Conservation (phyloP, 768 basidiomycete species). For the Lactifluus echinatus region DNA sequence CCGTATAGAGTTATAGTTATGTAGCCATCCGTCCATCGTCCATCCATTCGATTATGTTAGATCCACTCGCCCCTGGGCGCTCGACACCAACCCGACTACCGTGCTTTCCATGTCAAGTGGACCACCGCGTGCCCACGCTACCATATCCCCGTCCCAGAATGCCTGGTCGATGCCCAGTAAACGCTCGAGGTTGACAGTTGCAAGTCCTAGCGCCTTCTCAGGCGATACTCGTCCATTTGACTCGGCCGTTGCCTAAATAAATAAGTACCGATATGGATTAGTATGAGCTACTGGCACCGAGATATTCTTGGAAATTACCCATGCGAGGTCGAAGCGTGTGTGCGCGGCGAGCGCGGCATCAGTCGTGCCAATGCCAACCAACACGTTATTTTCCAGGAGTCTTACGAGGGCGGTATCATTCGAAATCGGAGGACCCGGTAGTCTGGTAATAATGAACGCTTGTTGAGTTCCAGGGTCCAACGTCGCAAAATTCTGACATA, state of each 20-base stretch:
- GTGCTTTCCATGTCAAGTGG: conserved; percentile 30
- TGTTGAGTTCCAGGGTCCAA: conserved; percentile 7
- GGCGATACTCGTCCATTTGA: conserved; percentile 32
- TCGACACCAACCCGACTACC: conserved; percentile 29
- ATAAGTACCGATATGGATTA: not conserved
- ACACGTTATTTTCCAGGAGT: conserved; percentile 52
- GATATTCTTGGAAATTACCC: conserved; percentile 26
- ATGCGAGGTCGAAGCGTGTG: conserved; percentile 33
- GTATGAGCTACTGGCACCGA: not conserved
- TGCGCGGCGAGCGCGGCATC: conserved; percentile 29
- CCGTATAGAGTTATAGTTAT: not conserved
- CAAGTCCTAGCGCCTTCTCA: conserved; percentile 31
- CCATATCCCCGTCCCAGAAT: conserved; percentile 23
- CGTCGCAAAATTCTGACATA: conserved; percentile 26
- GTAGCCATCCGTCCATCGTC: not conserved
- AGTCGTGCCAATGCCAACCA: conserved; percentile 47
- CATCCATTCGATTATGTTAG: conserved; percentile 19
- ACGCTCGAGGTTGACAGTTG: conserved; percentile 36
- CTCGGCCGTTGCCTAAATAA: conserved; percentile 31
- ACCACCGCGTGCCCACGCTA: conserved; percentile 29
- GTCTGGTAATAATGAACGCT: conserved; percentile 27
- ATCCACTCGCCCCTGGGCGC: conserved; percentile 25
- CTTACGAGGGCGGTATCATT: conserved; percentile 44
- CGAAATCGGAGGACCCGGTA: conserved; percentile 59
- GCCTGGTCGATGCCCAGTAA: conserved; percentile 29